A percentile compares a stretch with the other conserved stretches of the same genome.
Conservation (phyloP, 345 rosid genomes). For the Linum usitatissimum region DNA sequence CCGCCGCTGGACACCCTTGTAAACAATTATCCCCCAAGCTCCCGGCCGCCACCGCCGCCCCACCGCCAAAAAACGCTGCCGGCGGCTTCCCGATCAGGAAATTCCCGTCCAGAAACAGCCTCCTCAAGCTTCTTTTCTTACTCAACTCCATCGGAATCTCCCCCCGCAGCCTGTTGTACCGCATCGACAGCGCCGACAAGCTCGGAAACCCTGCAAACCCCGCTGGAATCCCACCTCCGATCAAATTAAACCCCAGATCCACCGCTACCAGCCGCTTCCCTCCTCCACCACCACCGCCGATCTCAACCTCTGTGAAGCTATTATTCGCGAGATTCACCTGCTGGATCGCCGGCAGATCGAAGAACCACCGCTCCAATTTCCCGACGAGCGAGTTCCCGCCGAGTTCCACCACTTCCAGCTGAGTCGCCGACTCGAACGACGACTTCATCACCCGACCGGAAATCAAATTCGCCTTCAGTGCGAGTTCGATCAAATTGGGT, state of each 20-base stretch:
- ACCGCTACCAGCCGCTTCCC: constrained; percentile 57
- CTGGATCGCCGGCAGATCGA: constrained; percentile 55
- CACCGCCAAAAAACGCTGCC: constrained; percentile 29
- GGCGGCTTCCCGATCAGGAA: constrained; percentile 78
- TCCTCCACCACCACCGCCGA: constrained; percentile 28
- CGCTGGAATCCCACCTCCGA: constrained; percentile 40
- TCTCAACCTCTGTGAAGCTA: constrained; percentile 42
- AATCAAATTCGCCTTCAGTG: constrained; percentile 51
- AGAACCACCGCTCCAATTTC: constrained; percentile 60
- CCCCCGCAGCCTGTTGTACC: constrained; percentile 65
- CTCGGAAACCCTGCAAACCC: constrained; percentile 45
- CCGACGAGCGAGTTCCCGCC: constrained; percentile 71
- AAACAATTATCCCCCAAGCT: constrained; percentile 90
- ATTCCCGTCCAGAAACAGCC: constrained; percentile 75
- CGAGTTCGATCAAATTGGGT: constrained; percentile 39
- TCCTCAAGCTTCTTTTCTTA: constrained; percentile 34
- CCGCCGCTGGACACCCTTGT: constrained; percentile 58
- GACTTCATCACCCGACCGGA: constrained; percentile 43
- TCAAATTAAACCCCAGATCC: constrained; percentile 65
- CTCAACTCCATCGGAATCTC: constrained; percentile 55
- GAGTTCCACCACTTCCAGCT: constrained; percentile 68
- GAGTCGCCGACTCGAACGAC: constrained; percentile 46
- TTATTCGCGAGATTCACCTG: constrained; percentile 73
- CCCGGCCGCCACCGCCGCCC: constrained; percentile 43
- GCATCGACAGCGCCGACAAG: constrained; percentile 55